phyloP scores from a whole-genome alignment of 805 yeast species.

The Metschnikowia sp. region DNA sequence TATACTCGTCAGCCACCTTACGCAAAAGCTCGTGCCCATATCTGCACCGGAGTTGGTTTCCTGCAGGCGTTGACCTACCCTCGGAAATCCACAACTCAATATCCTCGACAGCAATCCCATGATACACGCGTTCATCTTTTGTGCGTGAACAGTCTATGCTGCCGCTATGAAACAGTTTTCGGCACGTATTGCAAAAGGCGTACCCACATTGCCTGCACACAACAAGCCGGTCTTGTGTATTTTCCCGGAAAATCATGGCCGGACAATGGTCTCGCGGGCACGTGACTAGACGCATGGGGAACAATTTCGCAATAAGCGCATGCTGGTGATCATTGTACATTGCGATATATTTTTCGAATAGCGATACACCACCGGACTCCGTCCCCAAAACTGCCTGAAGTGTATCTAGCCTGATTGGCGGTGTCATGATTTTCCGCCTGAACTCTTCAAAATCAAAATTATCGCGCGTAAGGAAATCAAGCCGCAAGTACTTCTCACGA shows the following conservation, averaged over 20 bases:
- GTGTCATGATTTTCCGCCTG: slow-evolving; percentile 37
- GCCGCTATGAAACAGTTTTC: slow-evolving; percentile 61
- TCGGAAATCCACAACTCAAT: slow-evolving; percentile 36
- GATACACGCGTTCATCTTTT: slow-evolving; percentile 17
- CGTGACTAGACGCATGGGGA: slow-evolving; percentile 46
- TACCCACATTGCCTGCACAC: slow-evolving; percentile 48
- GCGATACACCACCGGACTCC: background rate
- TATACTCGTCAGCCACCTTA: slow-evolving; percentile 41
- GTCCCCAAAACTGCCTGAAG: slow-evolving; percentile 29
- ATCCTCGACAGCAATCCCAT: slow-evolving; percentile 29
- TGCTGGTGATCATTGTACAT: slow-evolving; percentile 40
- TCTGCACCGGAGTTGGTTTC: slow-evolving; percentile 31
- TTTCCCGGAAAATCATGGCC: slow-evolving; percentile 44
- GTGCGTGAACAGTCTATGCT: slow-evolving; percentile 41
- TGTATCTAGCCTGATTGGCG: slow-evolving; percentile 34
- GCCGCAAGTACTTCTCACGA: slow-evolving; percentile 19
- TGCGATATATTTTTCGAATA: slow-evolving; percentile 25
- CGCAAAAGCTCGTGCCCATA: slow-evolving; percentile 46
- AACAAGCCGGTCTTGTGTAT: slow-evolving; percentile 44
- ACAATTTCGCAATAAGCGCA: slow-evolving; percentile 40
- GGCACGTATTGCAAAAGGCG: slow-evolving; percentile 56
- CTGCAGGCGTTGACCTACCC: slow-evolving; percentile 27
- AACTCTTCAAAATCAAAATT: slow-evolving; percentile 27
- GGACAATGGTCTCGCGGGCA: slow-evolving; percentile 50
- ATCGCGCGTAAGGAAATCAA: slow-evolving; percentile 13